Evolutionary conservation across 768 basidiomycete species (phyloP).

Genomic region (Serendipita sp.): DNA sequence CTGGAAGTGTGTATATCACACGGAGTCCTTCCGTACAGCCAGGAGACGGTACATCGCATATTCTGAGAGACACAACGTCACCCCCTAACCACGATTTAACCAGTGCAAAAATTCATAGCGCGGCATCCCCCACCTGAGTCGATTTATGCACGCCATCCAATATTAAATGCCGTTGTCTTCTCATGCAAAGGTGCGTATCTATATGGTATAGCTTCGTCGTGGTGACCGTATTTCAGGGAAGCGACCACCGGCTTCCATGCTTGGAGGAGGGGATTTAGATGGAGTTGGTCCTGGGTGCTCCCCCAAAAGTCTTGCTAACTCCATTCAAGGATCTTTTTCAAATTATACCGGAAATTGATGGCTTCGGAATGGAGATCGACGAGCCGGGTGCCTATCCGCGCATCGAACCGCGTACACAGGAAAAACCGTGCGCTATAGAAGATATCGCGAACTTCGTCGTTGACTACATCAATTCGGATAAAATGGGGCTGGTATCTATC

Average conservation of each 20-base stretch:
- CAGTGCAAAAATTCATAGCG: conserved; percentile 26
- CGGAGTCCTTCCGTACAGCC: conserved; percentile 57
- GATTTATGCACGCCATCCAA: conserved; percentile 36
- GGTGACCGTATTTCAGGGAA: conserved; percentile 27
- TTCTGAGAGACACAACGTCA: neutral
- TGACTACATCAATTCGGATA: conserved; percentile 52
- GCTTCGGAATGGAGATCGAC: conserved; percentile 14
- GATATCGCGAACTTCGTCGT: conserved; percentile 58
- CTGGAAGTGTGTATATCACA: conserved; percentile 38
- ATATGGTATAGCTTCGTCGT: neutral
- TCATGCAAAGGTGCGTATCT: conserved; percentile 33
- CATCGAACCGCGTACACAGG: conserved; percentile 30
- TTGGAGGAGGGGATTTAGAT: conserved; percentile 58
- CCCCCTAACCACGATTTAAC: neutral
- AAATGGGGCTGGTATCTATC: conserved; percentile 39
- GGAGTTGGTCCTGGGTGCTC: conserved; percentile 43
- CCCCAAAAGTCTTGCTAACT: conserved; percentile 21
- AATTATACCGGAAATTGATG: neutral
- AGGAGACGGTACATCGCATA: conserved; percentile 40
- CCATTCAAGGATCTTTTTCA: conserved; percentile 17
- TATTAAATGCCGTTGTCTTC: conserved; percentile 47
- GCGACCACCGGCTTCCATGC: conserved; percentile 43
- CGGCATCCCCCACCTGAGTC: conserved; percentile 37
- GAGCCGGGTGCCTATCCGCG: conserved; percentile 35
- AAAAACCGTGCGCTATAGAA: conserved; percentile 36